A percentile compares a stretch with the other conserved stretches of the same genome.
Evolutionary conservation across 164 flowering plant species (phyloP).

Genomic region (Hamamelis virginiana): DNA sequence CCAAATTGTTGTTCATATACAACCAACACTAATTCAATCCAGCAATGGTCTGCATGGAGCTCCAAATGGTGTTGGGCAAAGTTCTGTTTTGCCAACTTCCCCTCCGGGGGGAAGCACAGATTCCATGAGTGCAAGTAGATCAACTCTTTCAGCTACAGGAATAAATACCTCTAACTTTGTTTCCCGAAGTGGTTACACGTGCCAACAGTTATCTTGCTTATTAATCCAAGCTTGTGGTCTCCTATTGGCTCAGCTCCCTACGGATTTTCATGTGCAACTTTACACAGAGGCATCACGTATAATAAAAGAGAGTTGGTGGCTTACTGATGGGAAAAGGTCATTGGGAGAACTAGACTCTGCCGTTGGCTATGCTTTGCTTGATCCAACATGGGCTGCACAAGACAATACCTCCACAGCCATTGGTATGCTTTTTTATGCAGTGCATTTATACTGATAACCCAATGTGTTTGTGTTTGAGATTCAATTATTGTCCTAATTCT

Average conservation of each 20-base stretch:
- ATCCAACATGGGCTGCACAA: conserved; percentile 98
- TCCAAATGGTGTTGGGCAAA: conserved; percentile 52
- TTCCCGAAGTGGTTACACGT: conserved; percentile 83
- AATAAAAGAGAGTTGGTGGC: conserved; percentile 96
- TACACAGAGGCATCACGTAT: conserved; percentile 80
- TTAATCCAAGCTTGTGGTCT: conserved; percentile 98
- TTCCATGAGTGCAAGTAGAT: conserved; percentile 75
- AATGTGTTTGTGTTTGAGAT: no score
- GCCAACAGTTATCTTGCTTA: conserved; percentile 89
- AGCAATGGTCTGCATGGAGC: conserved; percentile 71
- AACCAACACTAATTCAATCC: conserved; percentile 85
- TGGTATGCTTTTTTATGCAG: conserved; percentile 40
- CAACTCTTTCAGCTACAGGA: conserved; percentile 68
- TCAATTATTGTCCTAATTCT: no score
- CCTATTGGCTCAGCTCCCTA: conserved; percentile 91
- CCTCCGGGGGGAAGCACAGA: conserved; percentile 98
- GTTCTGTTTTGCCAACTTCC: conserved; percentile 83
- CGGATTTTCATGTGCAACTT: conserved; percentile 83
- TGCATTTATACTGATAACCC: no score
- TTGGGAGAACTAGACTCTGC: conserved; percentile 84
- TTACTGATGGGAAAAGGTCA: conserved; percentile 76
- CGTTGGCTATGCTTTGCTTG: conserved; percentile 88
- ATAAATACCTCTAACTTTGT: conserved; percentile 71
- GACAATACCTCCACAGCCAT: conserved; percentile 97
- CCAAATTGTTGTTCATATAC: conserved; percentile 87